Evolutionary conservation across 1,284 basidiomycete species (phyloP).

Genomic region (Ustilago nuda): DNA sequence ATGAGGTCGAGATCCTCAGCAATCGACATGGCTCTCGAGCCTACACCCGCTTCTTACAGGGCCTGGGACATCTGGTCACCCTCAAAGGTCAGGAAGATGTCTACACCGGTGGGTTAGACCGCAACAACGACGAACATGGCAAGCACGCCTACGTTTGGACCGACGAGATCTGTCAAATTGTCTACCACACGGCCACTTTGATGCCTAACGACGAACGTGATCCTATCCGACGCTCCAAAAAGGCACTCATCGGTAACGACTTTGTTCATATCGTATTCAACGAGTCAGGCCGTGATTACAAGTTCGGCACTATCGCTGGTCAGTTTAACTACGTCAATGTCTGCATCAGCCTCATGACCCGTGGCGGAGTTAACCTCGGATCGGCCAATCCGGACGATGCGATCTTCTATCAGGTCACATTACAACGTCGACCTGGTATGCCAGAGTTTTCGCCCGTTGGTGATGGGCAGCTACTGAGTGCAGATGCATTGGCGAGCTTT

Average conservation of each 20-base stretch:
- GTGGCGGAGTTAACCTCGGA: slow-evolving; percentile 60
- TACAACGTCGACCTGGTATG: slow-evolving; percentile 62
- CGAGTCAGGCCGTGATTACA: slow-evolving; percentile 75
- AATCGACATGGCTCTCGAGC: slow-evolving; percentile 94
- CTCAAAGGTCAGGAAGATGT: slow-evolving; percentile 84
- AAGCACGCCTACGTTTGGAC: slow-evolving; percentile 86
- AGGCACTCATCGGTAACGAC: slow-evolving; percentile 69
- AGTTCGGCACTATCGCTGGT: slow-evolving; percentile 89
- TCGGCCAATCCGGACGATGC: slow-evolving; percentile 61
- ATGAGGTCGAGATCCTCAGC: slow-evolving; percentile 85
- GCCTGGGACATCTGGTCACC: slow-evolving; percentile 87
- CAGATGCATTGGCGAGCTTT: slow-evolving; percentile 59
- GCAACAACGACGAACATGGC: slow-evolving; percentile 81
- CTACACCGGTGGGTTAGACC: slow-evolving; percentile 92
- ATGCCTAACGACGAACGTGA: slow-evolving; percentile 78
- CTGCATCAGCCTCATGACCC: slow-evolving; percentile 75
- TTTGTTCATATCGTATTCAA: slow-evolving; percentile 86
- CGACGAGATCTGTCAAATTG: slow-evolving; percentile 94
- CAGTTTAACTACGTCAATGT: slow-evolving; percentile 99
- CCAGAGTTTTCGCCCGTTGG: slow-evolving; percentile 67
- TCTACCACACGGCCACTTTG: slow-evolving; percentile 95
- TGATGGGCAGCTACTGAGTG: slow-evolving; percentile 64
- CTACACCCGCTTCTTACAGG: slow-evolving; percentile 91
- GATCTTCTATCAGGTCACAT: slow-evolving; percentile 66
- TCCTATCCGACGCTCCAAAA: slow-evolving; percentile 57